Evolutionary conservation across 2,329 filamentous ascomycete species (phyloP), one percentile per base, ranked within the genome.

Genomic region (Venturia pyrina): DNA sequence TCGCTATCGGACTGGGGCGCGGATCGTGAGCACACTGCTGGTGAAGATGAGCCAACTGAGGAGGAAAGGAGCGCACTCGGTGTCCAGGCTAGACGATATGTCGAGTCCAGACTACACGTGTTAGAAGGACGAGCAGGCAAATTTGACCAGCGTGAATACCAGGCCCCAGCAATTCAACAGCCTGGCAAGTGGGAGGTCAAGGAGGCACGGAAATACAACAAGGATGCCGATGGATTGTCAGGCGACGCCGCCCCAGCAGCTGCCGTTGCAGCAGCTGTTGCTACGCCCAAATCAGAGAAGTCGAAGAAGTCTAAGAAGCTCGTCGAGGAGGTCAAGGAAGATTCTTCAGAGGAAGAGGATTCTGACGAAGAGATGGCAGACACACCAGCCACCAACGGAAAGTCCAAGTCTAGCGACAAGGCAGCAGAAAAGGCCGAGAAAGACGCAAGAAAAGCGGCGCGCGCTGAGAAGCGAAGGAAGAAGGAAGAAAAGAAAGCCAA

Each of bases 141-240:
- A 71, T 85, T 90, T 69, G 88, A 89, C 77, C 89, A 89, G 70
- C 83, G 89, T 68, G 89, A 89, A 68, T 84, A 87, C 83, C 44
- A 78, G 80, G 53, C 79, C 83, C 40, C 80, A 83, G 70, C 85
- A 87, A 66, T 78, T 80, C 53, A 79, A 83, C 80, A 84, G 70
- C 85, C 87, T 66, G 86, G 87, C 72, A 96, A 96, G 79, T 96
- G 91, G 84, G 90, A 93, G 69, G 83, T 99, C 73, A 96, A 96
- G 80, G 91, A 97, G 77, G 89, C 90, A 13, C 85, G 91, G 75
- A 95, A 93, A 78, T 99, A 99, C 83, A 98, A 98, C 77, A 84
- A 86, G 62, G 93, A 98, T 74, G 95, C 91, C 65, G 95, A 99
- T 77, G 93, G 92, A 69, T 80, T 97, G 63, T 82, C 82, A 67